A percentile compares a stretch with the other conserved stretches of the same genome.
phyloP scores from a whole-genome alignment of 371 early-diverging fungal genomes.

The Syncephalis fuscata region DNA sequence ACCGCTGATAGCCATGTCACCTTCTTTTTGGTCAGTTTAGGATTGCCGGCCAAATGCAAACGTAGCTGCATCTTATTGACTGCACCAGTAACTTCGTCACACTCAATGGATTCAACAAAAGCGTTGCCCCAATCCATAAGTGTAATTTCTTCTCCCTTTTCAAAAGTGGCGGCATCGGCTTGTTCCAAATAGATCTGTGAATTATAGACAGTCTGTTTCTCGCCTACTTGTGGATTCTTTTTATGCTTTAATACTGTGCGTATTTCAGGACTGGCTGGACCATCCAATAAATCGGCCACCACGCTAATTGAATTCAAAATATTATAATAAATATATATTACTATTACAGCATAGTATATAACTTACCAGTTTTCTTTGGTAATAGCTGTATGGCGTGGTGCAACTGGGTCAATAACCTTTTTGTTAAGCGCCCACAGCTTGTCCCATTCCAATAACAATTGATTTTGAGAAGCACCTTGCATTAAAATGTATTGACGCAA shows the following conservation, averaged over 20 bases:
- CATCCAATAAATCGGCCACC: neutral
- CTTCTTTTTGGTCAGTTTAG: conserved; percentile 98
- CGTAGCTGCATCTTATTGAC: conserved; percentile 34
- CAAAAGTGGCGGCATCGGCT: conserved; percentile 75
- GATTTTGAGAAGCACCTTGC: conserved; percentile 98
- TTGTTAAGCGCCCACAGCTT: conserved; percentile 99
- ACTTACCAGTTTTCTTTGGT: conserved; percentile 34
- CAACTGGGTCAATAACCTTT: conserved; percentile 90
- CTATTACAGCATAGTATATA: neutral
- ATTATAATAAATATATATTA: neutral
- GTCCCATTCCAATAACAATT: conserved; percentile 96
- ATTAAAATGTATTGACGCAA: conserved; percentile 95
- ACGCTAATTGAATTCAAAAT: neutral
- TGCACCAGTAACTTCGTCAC: conserved; percentile 22
- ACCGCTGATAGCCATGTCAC: conserved; percentile 89
- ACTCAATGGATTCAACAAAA: conserved; percentile 39
- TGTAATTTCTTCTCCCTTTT: conserved; percentile 86
- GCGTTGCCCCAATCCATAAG: conserved; percentile 99
- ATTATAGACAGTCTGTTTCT: conserved; percentile 70
- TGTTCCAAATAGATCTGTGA: conserved; percentile 71
- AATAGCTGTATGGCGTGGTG: conserved; percentile 87
- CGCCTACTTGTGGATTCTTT: conserved; percentile 90
- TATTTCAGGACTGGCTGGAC: neutral
- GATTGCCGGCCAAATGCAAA: conserved; percentile 89
- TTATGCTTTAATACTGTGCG: conserved; percentile 69